Conservation (phyloP, 768 basidiomycete species). For the Coprinellus micaceus region DNA sequence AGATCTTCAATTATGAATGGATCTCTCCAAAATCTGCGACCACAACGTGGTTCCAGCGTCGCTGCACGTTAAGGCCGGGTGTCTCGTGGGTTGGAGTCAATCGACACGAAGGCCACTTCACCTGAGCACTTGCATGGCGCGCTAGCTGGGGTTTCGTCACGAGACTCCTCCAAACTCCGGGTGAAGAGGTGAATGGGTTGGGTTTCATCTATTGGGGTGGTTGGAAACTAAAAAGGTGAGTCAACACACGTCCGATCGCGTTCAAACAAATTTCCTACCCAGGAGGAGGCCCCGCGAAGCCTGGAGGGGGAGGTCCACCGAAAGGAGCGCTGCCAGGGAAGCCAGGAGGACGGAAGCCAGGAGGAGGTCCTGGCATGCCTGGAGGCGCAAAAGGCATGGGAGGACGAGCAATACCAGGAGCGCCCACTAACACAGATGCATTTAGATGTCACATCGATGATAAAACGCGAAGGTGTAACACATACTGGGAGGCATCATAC, state of each 20-base stretch:
- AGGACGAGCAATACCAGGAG: constrained; percentile 59
- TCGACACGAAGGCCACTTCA: neutral
- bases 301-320: constrained; percentile 64
- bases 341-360: constrained; percentile 80
- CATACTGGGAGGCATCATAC: constrained; percentile 86
- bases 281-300: constrained; percentile 78
- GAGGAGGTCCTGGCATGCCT: constrained; percentile 84
- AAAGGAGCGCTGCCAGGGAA: constrained; percentile 81
- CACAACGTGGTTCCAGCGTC: neutral
- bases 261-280: constrained; percentile 49
- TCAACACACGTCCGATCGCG: constrained; percentile 11
- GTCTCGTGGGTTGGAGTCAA: too few species aligned
- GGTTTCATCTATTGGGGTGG: constrained; percentile 38
- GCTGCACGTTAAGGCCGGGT: neutral
- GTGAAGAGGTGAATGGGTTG: neutral
- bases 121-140: neutral
- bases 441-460: constrained; percentile 11
- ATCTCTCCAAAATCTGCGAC: neutral
- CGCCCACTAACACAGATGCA: constrained; percentile 45
- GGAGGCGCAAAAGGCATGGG: constrained; percentile 66
- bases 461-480: constrained; percentile 12
- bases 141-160: neutral
- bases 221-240: constrained; percentile 40
- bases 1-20: neutral
- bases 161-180: neutral